Evolutionary conservation across 2,329 filamentous ascomycete genomes (phyloP).

Genomic region (Verticillium tricorpus): DNA sequence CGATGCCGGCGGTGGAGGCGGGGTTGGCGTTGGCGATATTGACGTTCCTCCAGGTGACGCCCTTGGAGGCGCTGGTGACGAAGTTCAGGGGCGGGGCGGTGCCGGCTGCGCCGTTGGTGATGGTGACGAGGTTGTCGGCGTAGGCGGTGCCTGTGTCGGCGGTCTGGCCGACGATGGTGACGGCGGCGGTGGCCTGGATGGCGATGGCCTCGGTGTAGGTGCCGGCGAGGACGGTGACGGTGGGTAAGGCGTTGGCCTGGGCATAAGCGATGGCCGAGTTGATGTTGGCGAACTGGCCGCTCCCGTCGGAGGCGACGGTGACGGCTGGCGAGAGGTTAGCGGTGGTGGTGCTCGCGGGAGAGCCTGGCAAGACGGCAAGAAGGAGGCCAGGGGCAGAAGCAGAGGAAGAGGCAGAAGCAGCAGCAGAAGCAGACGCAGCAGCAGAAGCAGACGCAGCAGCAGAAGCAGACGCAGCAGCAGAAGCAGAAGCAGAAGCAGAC

Average conservation of each 20-base stretch:
- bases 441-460: background rate
- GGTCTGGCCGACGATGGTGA: slow-evolving; percentile 34
- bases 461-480: background rate
- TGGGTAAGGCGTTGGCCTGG: slow-evolving; percentile 32
- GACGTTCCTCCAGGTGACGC: slow-evolving; percentile 31
- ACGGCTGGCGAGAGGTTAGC: slow-evolving; percentile 19
- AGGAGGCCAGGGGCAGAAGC: background rate
- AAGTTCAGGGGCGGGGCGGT: slow-evolving; percentile 20
- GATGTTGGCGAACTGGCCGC: slow-evolving; percentile 39
- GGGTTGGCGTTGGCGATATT: slow-evolving; percentile 30
- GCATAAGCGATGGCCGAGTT: slow-evolving; percentile 37
- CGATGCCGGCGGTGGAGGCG: slow-evolving; percentile 19
- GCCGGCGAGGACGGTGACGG: slow-evolving; percentile 37
- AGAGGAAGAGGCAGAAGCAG: background rate
- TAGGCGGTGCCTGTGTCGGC: slow-evolving; percentile 21
- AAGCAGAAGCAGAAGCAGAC: background rate
- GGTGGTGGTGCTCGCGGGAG: background rate
- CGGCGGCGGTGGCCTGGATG: slow-evolving; percentile 31
- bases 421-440: background rate
- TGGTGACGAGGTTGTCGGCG: slow-evolving; percentile 30
- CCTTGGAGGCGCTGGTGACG: slow-evolving; percentile 20
- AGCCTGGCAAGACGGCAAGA: background rate
- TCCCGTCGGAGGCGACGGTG: slow-evolving; percentile 38
- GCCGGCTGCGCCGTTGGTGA: slow-evolving; percentile 17
- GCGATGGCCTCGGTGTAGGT: slow-evolving; percentile 38